Base-by-base conservation (phyloP, 2,329 filamentous ascomycete genomes). In the Eutypella sp. region DNA sequence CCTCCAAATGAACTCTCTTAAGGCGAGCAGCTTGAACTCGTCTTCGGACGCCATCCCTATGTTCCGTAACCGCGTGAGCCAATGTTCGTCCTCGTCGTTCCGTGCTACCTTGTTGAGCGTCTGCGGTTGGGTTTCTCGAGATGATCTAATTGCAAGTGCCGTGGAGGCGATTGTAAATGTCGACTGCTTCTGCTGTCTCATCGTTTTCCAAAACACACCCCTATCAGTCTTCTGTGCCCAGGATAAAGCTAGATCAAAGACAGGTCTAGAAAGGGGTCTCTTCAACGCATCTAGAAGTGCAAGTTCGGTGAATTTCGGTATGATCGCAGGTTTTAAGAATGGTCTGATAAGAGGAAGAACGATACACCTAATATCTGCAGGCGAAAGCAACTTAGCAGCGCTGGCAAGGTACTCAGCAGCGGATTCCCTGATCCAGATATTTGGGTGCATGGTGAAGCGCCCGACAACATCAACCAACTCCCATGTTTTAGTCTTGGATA, bases 71-170 rank as follows among this genome's bases (percentile, higher is more conserved):
- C 89, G 86, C 13, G 79, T 75, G n/a, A 99, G 72, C 91, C 93
- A 97, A 55, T 90, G 82, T 51, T 96, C 90, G 60, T 99, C 93
- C 63, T 97, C 92, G 8, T 95, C 90, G 54, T 91, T 96, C 60
- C 83, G 91, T 1, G 78, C 69, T 3, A 87, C 70, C 54, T 80
- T 82, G 51, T 73, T 76, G 23, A 93, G 67, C 9, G 81, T 73
- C 56, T 76, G 78, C 41, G 71, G 63, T 31, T 74, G 75, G 43
- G 76, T 63, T 49, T 85, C 82, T 57, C 72, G 75, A 40, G 77
- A 72, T 39, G 78, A 75, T 49, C 80, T 74, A 2, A 73, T 70
- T 10, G 78, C 74, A 19, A 79, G 57, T 15, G 73, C 76, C 15
- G 77, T 71, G 5, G 80, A 76, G 1, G 80, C 78, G 43, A 87